These are phyloP conservation scores for Debaryomycetaceae sp. DNA, from an alignment of 1,139 yeast genomes.

Conservation along the genomic window DNA sequence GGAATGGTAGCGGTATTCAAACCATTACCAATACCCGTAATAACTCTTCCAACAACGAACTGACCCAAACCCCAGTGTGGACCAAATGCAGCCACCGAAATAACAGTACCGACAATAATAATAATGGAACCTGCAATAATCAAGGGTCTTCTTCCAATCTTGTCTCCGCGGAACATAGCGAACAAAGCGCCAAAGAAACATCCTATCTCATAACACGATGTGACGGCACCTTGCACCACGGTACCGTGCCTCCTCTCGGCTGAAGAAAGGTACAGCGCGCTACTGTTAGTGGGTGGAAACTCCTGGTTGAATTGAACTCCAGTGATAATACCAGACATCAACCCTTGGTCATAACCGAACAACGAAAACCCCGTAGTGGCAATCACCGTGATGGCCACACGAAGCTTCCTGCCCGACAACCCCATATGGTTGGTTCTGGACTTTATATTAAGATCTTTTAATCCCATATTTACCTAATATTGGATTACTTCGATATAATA, in stretches of 20 bases:
- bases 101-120: slow-evolving; percentile 41
- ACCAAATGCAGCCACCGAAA: slow-evolving; percentile 48
- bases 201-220: slow-evolving; percentile 71
- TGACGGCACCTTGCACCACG: slow-evolving; percentile 63
- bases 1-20: slow-evolving; percentile 38
- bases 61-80: slow-evolving; percentile 51
- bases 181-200: slow-evolving; percentile 67
- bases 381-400: slow-evolving; percentile 46
- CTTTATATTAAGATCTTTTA: background rate
- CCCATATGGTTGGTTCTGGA: slow-evolving; percentile 44
- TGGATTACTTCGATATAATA: background rate
- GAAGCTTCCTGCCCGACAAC: slow-evolving; percentile 39
- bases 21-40: slow-evolving; percentile 43
- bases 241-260: slow-evolving; percentile 30
- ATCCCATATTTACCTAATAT: background rate
- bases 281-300: slow-evolving; percentile 47
- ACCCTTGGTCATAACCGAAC: slow-evolving; percentile 79
- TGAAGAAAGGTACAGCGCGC: slow-evolving; percentile 5
- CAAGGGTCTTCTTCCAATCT: slow-evolving; percentile 44
- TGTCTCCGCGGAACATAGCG: slow-evolving; percentile 36
- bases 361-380: slow-evolving; percentile 63
- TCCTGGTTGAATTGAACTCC: slow-evolving; percentile 59
- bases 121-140: slow-evolving; percentile 36
- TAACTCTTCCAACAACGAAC: slow-evolving; percentile 45
- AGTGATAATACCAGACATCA: slow-evolving; percentile 68